These are phyloP conservation scores for Juglanconis oblonga DNA, from an alignment of 2,329 filamentous ascomycete genomes.

Conservation along the genomic window DNA sequence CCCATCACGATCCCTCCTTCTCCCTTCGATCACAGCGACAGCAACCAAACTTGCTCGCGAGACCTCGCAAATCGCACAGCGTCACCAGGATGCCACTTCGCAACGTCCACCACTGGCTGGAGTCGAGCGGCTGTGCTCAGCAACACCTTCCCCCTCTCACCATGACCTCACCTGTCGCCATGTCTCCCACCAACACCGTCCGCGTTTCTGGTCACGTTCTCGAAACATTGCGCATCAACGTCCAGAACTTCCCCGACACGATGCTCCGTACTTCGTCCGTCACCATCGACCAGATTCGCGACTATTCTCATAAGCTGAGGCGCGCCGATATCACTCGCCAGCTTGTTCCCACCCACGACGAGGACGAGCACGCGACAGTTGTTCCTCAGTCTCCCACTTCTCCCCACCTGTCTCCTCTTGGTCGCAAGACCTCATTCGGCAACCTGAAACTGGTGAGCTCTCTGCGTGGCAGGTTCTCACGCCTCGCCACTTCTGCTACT, in stretches of 20 bases:
- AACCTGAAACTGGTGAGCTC: slow-evolving; percentile 12
- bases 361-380: slow-evolving; percentile 20
- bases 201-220: slow-evolving; percentile 52
- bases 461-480: slow-evolving; percentile 10
- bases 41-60: slow-evolving; percentile 2
- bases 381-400: background rate
- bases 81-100: slow-evolving; percentile 9
- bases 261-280: slow-evolving; percentile 55
- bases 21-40: background rate
- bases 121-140: slow-evolving; percentile 7
- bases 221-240: slow-evolving; percentile 51
- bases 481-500: background rate
- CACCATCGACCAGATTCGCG: slow-evolving; percentile 55
- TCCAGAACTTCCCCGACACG: slow-evolving; percentile 57
- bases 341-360: slow-evolving; percentile 6
- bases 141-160: background rate
- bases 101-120: slow-evolving; percentile 19
- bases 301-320: slow-evolving; percentile 51
- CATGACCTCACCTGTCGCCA: background rate
- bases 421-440: slow-evolving; percentile 6
- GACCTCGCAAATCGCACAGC: slow-evolving; percentile 11
- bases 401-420: background rate
- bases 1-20: background rate
- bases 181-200: slow-evolving; percentile 30
- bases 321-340: slow-evolving; percentile 26